These are phyloP conservation scores for Grifola frondosa DNA, from an alignment of 1,284 basidiomycete genomes.

Conservation along the genomic window DNA sequence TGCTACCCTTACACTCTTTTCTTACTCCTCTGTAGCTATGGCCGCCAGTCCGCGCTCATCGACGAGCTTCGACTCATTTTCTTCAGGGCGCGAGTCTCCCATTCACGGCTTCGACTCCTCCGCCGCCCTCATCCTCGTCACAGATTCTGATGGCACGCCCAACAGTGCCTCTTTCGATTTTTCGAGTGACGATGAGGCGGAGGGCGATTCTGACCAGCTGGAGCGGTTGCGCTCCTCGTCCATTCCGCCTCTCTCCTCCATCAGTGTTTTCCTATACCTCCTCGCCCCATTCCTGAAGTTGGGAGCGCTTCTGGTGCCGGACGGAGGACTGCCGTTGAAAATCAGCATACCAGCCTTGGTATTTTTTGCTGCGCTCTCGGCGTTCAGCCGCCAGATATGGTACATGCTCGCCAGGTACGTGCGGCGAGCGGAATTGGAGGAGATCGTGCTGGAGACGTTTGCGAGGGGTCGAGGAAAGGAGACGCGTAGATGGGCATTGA, in stretches of 20 bases:
- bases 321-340: slow-evolving; percentile 46
- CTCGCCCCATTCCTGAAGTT: slow-evolving; percentile 67
- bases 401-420: slow-evolving; percentile 72
- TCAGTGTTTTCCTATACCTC: slow-evolving; percentile 66
- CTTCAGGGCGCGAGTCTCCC: slow-evolving; percentile 26
- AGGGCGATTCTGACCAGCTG: slow-evolving; percentile 48
- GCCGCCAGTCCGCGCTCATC: slow-evolving; percentile 23
- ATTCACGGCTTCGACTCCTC: slow-evolving; percentile 34
- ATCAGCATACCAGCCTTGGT: slow-evolving; percentile 51
- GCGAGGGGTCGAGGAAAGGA: slow-evolving; percentile 54
- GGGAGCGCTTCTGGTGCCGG: slow-evolving; percentile 60
- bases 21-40: background rate
- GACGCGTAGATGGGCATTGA: slow-evolving; percentile 26
- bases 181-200: slow-evolving; percentile 51
- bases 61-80: slow-evolving; percentile 26
- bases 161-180: slow-evolving; percentile 45
- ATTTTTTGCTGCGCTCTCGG: slow-evolving; percentile 55
- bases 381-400: slow-evolving; percentile 66
- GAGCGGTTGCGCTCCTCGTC: slow-evolving; percentile 42
- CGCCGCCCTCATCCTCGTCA: slow-evolving; percentile 62
- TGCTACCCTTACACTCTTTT: slow-evolving; percentile 15
- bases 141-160: slow-evolving; percentile 42
- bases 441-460: slow-evolving; percentile 60
- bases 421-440: slow-evolving; percentile 60
- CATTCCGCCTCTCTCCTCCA: slow-evolving; percentile 54